phyloP scores from a whole-genome alignment of 1,284 basidiomycete species.

The Mycena citricolor region DNA sequence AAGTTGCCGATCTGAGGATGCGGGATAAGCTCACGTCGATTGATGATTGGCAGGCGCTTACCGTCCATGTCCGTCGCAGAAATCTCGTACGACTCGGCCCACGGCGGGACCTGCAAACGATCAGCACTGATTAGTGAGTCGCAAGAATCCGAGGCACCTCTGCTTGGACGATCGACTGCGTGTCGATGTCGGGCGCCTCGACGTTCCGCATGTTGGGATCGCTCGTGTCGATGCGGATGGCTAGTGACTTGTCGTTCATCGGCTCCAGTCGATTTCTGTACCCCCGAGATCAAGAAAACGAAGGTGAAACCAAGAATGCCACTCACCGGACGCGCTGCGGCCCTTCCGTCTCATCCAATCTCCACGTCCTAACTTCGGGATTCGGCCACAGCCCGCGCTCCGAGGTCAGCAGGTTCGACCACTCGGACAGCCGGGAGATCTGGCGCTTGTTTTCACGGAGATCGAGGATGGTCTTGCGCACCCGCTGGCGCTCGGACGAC shows the following conservation, averaged over 20 bases:
- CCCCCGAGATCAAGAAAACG: slow-evolving; percentile 4
- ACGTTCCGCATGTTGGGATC: slow-evolving; percentile 53
- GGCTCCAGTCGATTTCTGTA: slow-evolving; percentile 73
- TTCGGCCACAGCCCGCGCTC: slow-evolving; percentile 83
- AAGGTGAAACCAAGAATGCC: not conserved
- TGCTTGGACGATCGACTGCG: slow-evolving; percentile 56
- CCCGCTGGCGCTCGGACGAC: slow-evolving; percentile 63
- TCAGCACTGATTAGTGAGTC: not conserved
- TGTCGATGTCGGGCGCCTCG: slow-evolving; percentile 58
- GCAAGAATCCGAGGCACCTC: slow-evolving; percentile 37
- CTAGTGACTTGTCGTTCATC: slow-evolving; percentile 48
- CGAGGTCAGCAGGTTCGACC: slow-evolving; percentile 54
- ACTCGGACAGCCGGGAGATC: slow-evolving; percentile 58
- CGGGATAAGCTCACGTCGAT: no score
- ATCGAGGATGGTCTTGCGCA: slow-evolving; percentile 71
- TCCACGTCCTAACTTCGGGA: slow-evolving; percentile 58
- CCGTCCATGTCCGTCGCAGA: slow-evolving; percentile 64
- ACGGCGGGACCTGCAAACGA: slow-evolving; percentile 48
- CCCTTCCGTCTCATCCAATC: slow-evolving; percentile 86
- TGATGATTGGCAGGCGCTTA: slow-evolving; percentile 31
- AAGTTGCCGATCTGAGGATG: slow-evolving; percentile 47
- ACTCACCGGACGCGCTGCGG: slow-evolving; percentile 77
- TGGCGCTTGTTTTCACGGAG: slow-evolving; percentile 69
- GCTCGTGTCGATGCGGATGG: slow-evolving; percentile 50
- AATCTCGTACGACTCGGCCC: slow-evolving; percentile 79